Evolutionary conservation across 208 protist species (phyloP), one percentile per base, ranked within the genome.

Genomic region (Acanthamoeba castellanii): DNA sequence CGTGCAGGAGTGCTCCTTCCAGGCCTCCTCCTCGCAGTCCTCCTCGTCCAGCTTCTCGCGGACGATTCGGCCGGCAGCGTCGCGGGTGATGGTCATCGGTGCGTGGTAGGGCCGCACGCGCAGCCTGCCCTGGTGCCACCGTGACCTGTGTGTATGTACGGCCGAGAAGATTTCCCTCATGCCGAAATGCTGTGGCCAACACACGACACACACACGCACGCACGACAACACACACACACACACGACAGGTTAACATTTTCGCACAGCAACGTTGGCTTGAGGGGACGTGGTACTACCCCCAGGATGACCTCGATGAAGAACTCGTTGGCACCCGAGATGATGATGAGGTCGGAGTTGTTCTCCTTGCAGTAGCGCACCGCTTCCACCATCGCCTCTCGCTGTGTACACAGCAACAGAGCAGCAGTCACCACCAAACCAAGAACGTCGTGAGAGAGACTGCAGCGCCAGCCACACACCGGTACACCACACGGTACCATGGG

Each of bases 271-370:
- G n/a, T n/a, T n/a, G n/a, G n/a, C n/a, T n/a, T 47, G 76, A 37
- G 68, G 27, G 18, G 27, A 68, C 16, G 61, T 25, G 27, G 27
- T 20, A 22, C 16, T 32, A 85, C 76, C 76, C 47, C 47, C 18
- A 91, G 57, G 52, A 91, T 91, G 84, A 91, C 42, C 32, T 91
- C 84, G 57, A 91, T 91, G 84, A 91, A 91, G 84, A 91, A 64
- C 27, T 91, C 84, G 84, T 91, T 91, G 84, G 84, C 84, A 16
- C 84, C 84, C 4, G 84, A 91, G 84, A 91, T 91, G 59, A 91
- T 70, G 57, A 91, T 70, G 25, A 91, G 50, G 32, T 91, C 84
- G 0, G 18, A 70, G 57, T 91, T 70, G 84, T 91, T 66, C 22
- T 22, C 6, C 34, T 64, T 91, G 84, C 84, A 91, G 84, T 91